Percentiles rank a stretch among this genome's conserved stretches.
Conservation (phyloP, 1,139 yeast genomes). For the Tardiomyces depauwii region DNA sequence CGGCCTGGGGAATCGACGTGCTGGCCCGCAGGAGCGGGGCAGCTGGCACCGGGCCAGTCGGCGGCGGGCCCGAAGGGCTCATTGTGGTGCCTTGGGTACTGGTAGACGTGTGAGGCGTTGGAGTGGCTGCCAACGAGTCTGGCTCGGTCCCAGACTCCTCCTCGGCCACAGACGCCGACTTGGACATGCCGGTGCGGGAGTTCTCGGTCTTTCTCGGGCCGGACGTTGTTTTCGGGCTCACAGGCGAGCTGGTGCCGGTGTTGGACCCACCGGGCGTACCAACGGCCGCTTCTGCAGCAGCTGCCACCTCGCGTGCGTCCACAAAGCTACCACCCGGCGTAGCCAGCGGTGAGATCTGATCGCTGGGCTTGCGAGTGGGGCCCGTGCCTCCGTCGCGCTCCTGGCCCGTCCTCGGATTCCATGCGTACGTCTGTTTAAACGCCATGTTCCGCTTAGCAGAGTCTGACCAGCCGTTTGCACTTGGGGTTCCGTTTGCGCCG, state of each 20-base stretch:
- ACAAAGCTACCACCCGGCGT: background rate
- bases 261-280: background rate
- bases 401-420: background rate
- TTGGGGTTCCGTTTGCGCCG: background rate
- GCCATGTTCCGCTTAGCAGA: background rate
- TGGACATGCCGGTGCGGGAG: background rate
- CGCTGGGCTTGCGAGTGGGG: background rate
- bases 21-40: background rate
- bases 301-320: background rate
- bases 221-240: background rate
- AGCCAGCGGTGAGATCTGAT: background rate
- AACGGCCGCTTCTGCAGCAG: background rate
- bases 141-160: background rate
- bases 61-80: background rate
- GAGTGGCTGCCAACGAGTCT: no score
- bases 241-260: background rate
- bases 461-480: background rate
- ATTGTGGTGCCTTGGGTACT: background rate
- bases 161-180: background rate
- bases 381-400: background rate
- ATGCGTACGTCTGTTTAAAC: background rate
- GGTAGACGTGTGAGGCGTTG: background rate
- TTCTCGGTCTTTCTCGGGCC: background rate
- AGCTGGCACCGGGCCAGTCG: no score
- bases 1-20: background rate